Percentiles rank a stretch among this genome's conserved stretches.
These are phyloP conservation scores for Chaetomium fimeti DNA, from an alignment of 495 filamentous ascomycete species.

Conservation along the genomic window DNA sequence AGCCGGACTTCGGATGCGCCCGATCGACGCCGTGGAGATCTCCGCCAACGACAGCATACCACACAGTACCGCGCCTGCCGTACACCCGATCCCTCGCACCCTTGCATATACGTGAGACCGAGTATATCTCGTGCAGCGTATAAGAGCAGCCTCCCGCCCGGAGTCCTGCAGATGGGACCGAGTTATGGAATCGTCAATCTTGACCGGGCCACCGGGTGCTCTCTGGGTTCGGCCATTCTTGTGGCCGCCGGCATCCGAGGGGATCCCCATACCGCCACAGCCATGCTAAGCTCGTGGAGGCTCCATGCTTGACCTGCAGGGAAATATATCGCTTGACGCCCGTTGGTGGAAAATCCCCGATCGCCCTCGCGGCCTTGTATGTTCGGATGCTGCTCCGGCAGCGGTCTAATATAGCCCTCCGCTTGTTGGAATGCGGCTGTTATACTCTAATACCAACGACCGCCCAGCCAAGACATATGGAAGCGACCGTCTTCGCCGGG, in stretches of 20 bases:
- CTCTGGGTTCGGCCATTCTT: background rate
- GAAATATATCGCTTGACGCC: too few relatives aligned
- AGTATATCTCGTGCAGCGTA: background rate
- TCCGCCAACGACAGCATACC: background rate
- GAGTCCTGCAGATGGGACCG: background rate
- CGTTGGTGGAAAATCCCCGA: constrained; percentile 21
- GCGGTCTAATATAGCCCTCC: background rate
- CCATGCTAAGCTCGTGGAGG: background rate
- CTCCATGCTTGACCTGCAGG: background rate
- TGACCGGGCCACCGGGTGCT: constrained; percentile 16
- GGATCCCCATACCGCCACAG: background rate
- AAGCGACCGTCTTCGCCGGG: background rate
- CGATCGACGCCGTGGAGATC: background rate
- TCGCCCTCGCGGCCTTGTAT: background rate
- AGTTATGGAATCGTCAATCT: background rate
- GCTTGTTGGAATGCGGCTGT: constrained; percentile 5
- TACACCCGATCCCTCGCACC: background rate
- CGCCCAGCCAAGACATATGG: background rate
- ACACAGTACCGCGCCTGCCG: background rate
- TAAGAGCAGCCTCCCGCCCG: background rate
- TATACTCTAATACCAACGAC: background rate
- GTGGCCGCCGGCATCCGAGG: constrained; percentile 10
- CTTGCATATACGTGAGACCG: constrained; percentile 1
- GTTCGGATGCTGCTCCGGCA: background rate
- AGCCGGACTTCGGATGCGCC: background rate